Evolutionary conservation across 1,284 basidiomycete species (phyloP), one percentile per base, ranked within the genome.

Genomic region (Anthracocystis panici-leucophaei): DNA sequence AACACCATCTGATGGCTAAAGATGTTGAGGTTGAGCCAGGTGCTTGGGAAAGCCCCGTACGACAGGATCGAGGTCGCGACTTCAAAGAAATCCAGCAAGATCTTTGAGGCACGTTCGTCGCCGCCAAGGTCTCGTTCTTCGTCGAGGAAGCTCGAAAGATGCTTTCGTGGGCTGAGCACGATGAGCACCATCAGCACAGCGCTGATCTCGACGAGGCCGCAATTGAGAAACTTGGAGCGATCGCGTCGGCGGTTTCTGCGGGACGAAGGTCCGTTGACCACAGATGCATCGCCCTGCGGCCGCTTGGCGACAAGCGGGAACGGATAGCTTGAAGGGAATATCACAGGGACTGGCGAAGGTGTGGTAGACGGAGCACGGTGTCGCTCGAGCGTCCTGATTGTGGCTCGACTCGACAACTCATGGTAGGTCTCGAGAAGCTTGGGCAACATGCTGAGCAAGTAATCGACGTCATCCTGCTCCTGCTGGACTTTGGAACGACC

Each of bases 381-480:
- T 38, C 90, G 90, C 79, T 93, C 91, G 46, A 97, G 89, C 0
- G 91, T 90, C 58, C 89, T 89, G 48, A 89, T 88, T 14, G 91
- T 92, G 0, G 88, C 89, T 0, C 90, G 88, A 72, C 87, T 91
- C 77, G 91, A 90, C 44, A 94, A 89, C 84, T 97, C 95, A 40
- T 89, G 88, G 82, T 96, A 97, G 1, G 95, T 93, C 55, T 95
- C 93, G 35, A 96, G 87, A 18, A 97, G 86, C 73, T 91, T 91
- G 0, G 96, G 95, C 40, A 98, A 86, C 56, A 97, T 87, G n/a
- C 92, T 91, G 25, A 98, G 86, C 52, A 97, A 87, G 82, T 91
- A 92, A 80, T 98, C 96, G 40, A 98, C 90, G 81, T 97, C 97
- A 80, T 97, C 94, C 83, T 96, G 92, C 83, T 98, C 96, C 80